Evolutionary conservation across 2,329 filamentous ascomycete genomes (phyloP).

Genomic region (Boeremia lycopersici): DNA sequence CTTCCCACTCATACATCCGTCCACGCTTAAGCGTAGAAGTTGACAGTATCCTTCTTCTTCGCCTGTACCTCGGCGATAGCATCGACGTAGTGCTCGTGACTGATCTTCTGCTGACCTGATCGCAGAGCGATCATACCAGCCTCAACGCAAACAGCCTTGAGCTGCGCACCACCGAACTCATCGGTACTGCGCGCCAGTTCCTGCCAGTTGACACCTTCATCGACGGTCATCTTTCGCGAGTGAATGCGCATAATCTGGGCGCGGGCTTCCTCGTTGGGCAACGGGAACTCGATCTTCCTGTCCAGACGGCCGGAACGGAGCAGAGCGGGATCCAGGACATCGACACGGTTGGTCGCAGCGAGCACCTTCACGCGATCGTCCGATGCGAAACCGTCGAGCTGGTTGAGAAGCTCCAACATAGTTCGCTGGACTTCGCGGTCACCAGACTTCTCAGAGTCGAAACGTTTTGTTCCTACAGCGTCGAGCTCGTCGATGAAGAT

Average conservation of each 20-base stretch:
- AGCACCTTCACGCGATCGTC: conserved; percentile 97
- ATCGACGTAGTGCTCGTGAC: conserved; percentile 98
- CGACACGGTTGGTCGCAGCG: conserved; percentile 91
- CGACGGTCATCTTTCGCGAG: conserved; percentile 97
- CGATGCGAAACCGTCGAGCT: conserved; percentile 96
- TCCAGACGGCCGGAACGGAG: conserved; percentile 91
- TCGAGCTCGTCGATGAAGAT: conserved; percentile 99
- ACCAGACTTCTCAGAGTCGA: conserved; percentile 97
- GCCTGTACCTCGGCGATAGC: conserved; percentile 90
- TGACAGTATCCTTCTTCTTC: conserved; percentile 84
- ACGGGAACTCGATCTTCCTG: conserved; percentile 96
- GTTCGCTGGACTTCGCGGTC: conserved; percentile 98
- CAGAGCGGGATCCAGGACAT: conserved; percentile 89
- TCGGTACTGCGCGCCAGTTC: conserved; percentile 96
- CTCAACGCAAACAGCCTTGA: conserved; percentile 98
- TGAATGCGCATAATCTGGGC: conserved; percentile 98
- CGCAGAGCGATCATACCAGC: conserved; percentile 98
- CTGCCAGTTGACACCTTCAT: conserved; percentile 91
- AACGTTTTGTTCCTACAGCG: conserved; percentile 97
- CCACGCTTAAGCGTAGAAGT: conserved; percentile 48
- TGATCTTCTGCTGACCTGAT: conserved; percentile 93
- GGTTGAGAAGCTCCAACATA: conserved; percentile 98
- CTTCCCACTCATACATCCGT: conserved; percentile 24
- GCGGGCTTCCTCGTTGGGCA: conserved; percentile 96
- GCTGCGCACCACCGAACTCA: conserved; percentile 95